Base-by-base conservation (phyloP, 306 rosid species). In the Prosopis cineraria region DNA sequence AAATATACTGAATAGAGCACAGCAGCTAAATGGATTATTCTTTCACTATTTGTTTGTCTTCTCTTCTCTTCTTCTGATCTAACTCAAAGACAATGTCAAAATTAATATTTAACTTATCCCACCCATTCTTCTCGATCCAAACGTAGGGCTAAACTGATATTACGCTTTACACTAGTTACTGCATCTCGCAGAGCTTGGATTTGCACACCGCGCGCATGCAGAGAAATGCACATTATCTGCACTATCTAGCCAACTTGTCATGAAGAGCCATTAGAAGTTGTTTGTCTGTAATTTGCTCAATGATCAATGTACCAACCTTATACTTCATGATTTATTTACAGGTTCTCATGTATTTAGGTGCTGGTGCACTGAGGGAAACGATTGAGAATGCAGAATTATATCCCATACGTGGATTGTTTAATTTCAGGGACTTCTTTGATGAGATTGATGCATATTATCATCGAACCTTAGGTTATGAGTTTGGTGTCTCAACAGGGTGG, bases 291-390 rank as follows among this genome's bases (percentile, higher is more conserved):
- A 78, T 64, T 70, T 77, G 30, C 56, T 81, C 53, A 53, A 47
- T 56, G 52, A 65, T 82, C 69, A 24, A 60, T 55, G 8, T 44
- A 70, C 50, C 58, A 70, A 75, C 63, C 86, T 84, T 86, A 62
- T 75, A 30, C 24, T 52, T 72, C 22, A 19, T 36, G 37, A 73
- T 72, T 60, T 80, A 30, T 64, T 36, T 39, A 9, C 91, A 93
- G 99, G 98, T 95, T 87, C 96, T 95, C 85, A 95, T 95, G 97
- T 88, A 85, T 84, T 81, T 92, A 86, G 99, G 99, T 27, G 80
- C 93, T 14, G 88, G 81, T 53, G 91, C 78, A 59, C 82, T 95
- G 81, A 91, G 70, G 87, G 96, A 90, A 75, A 89, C 81, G 7
- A 72, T 95, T 86, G 96, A 93, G 63, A 81, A 86, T 58, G 99